Conservation (phyloP, 2,329 filamentous ascomycete species). For the Neopestalotiopsis sp. region DNA sequence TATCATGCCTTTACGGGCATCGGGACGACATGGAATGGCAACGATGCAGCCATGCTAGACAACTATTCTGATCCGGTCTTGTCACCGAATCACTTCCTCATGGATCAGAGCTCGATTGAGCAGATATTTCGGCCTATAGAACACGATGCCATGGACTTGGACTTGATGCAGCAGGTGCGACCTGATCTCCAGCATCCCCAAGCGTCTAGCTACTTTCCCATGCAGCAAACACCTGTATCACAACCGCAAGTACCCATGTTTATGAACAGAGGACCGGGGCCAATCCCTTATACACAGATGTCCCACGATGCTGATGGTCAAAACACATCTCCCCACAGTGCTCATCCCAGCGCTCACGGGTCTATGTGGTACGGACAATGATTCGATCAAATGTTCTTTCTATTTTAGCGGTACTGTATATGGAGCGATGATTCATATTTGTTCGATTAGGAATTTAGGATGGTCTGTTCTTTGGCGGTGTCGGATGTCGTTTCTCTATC, state of each 20-base stretch:
- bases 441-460: too few species aligned
- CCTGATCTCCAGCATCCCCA: background rate
- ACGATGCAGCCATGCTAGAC: background rate
- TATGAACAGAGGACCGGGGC: background rate
- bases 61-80: background rate
- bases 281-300: background rate
- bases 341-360: background rate
- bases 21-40: background rate
- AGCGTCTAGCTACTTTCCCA: slow-evolving; percentile 2
- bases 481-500: too few species aligned
- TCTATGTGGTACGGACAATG: background rate
- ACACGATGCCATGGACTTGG: slow-evolving; percentile 2
- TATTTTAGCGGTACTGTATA: background rate
- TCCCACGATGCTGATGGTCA: background rate
- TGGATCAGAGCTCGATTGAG: background rate
- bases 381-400: background rate
- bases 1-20: background rate
- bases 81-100: slow-evolving; percentile 2
- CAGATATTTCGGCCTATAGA: background rate
- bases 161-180: background rate
- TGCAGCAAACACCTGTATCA: background rate
- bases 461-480: too few species aligned
- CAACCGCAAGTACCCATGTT: background rate
- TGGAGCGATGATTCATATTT: background rate
- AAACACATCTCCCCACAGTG: background rate